Conservation (phyloP, 169 alveolate species). For the Perkinsus olseni region DNA sequence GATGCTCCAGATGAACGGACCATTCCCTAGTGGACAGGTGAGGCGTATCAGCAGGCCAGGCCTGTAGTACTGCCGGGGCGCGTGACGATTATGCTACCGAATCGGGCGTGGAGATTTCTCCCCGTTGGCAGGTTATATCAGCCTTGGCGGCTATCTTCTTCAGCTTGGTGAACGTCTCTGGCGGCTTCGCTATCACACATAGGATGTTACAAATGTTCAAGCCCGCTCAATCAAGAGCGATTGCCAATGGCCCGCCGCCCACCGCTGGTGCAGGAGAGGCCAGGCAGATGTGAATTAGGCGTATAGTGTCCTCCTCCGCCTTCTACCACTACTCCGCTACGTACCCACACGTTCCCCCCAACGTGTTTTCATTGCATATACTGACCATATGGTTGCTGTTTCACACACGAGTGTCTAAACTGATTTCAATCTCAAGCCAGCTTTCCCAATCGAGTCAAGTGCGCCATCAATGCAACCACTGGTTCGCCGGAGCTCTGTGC, state of each 20-base stretch:
- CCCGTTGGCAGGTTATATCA: neutral
- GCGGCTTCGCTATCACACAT: conserved; percentile 34
- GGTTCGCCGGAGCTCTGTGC: neutral
- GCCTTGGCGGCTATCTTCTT: conserved; percentile 29
- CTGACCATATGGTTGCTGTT: neutral
- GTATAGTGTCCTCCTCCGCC: neutral
- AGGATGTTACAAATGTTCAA: conserved; percentile 12
- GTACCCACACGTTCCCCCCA: neutral
- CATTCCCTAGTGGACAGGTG: conserved; percentile 23
- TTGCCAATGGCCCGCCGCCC: neutral
- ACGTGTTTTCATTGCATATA: neutral
- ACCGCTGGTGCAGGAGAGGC: neutral
- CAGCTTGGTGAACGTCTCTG: conserved; percentile 23
- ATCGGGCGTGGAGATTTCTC: too few relatives aligned
- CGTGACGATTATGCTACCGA: too few relatives aligned
- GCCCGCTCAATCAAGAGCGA: neutral
- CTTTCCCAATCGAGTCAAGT: neutral
- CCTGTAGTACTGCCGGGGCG: too few relatives aligned
- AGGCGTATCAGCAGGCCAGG: too few relatives aligned
- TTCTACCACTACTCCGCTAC: too few relatives aligned
- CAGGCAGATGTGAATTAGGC: neutral
- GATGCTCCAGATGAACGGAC: conserved; percentile 32
- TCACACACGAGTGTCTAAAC: neutral
- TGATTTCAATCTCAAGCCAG: too few relatives aligned
- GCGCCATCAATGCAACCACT: neutral